Conservation (phyloP, 257 asterid species). For the Gentiana macrophylla region DNA sequence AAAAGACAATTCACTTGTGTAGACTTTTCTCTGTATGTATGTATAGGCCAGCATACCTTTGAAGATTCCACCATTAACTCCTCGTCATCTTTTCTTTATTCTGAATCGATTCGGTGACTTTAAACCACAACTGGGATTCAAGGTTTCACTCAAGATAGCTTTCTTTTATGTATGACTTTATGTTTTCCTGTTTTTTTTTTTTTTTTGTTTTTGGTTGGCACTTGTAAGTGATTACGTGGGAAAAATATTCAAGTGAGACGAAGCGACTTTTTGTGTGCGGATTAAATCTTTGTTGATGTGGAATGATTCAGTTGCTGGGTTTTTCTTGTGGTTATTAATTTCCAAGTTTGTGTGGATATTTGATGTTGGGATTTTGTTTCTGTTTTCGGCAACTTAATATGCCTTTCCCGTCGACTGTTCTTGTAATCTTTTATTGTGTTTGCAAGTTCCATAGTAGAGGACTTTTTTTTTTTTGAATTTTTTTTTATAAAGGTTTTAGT, state of each 20-base stretch:
- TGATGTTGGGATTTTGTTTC: neutral
- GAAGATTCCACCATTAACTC: slow-evolving; percentile 4
- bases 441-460: neutral
- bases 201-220: neutral
- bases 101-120: slow-evolving; percentile 1
- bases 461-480: no score
- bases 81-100: neutral
- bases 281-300: slow-evolving; percentile 8
- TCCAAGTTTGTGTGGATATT: slow-evolving; percentile 4
- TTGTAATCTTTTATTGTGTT: neutral
- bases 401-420: neutral
- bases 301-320: neutral
- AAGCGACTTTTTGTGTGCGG: neutral
- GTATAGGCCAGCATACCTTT: slow-evolving; percentile 3
- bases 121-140: slow-evolving; percentile 7
- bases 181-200: neutral
- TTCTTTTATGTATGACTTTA: slow-evolving; percentile 8
- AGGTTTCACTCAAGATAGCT: slow-evolving; percentile 8
- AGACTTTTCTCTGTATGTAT: slow-evolving; percentile 39
- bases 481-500: neutral
- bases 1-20: slow-evolving; percentile 41
- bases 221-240: slow-evolving; percentile 7
- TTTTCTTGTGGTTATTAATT: neutral
- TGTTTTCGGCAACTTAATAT: neutral
- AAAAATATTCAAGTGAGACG: neutral